Evolutionary conservation across 192 early-diverging fungal genomes (phyloP), one percentile per base, ranked within the genome.

Genomic region (Coemansia sp.): DNA sequence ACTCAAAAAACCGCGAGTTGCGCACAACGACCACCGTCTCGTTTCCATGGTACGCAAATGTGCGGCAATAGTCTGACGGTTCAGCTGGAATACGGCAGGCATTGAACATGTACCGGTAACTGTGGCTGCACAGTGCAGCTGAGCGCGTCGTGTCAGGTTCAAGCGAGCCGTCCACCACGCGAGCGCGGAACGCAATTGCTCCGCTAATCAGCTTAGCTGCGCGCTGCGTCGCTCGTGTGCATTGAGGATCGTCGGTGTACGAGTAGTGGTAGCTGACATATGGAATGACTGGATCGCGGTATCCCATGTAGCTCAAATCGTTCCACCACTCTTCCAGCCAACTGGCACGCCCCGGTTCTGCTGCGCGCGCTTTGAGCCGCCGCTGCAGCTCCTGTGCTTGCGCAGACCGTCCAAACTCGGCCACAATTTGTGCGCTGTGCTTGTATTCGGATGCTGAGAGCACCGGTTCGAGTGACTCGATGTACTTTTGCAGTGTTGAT

Each of bases 241-340:
- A 86, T 48, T 86, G 67, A 71, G 84, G 87, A 73, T 97, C 93
- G 72, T 99, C 94, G 75, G 88, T 88, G 81, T 92, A 96, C 50
- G 88, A 84, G 81, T 91, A 99, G 68, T 97, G 97, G 87, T 99
- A 99, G 68, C 89, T 93, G 56, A 99, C 95, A 67, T 92, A 91
- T 68, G 96, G 85, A 37, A 93, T 91, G 19, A 96, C 92, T 10
- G 95, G 93, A 67, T 99, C 97, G 60, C 95, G 88, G 84, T 97
- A 98, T 24, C 86, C 91, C 78, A 91, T 86, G 81, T 99, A 99
- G 61, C 93, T 92, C 53, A 90, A 85, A 58, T 94, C 93, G 69
- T 93, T 92, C 97, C 97, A 99, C 97, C 97, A 99, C 69, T 95
- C 93, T 72, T 90, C 93, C 56, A 96, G 85, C 90, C 95, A 99